These are phyloP conservation scores for Penicillium brevicompactum DNA, from an alignment of 2,329 filamentous ascomycete species.

Conservation along the genomic window DNA sequence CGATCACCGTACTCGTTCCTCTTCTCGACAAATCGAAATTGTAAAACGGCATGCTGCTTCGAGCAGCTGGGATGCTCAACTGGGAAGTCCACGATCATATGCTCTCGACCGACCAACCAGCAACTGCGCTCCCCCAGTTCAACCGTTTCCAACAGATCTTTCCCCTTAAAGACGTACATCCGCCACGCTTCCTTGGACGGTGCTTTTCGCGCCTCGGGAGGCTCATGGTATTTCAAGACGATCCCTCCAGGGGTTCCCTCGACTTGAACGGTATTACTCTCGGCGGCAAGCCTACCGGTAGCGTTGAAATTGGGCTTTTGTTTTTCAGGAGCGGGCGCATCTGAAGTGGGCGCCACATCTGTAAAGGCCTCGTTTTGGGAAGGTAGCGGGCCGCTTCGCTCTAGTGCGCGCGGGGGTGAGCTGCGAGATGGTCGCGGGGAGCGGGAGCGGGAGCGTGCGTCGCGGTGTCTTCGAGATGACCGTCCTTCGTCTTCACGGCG, in stretches of 20 bases:
- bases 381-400: constrained; percentile 46
- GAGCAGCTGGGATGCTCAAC: constrained; percentile 91
- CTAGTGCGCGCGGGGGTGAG: constrained; percentile 25
- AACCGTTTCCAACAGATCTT: constrained; percentile 78
- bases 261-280: constrained; percentile 75
- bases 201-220: constrained; percentile 87
- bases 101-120: constrained; percentile 86
- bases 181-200: constrained; percentile 78
- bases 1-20: constrained; percentile 86
- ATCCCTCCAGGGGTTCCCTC: constrained; percentile 61
- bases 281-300: constrained; percentile 81
- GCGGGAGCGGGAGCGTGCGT: constrained; percentile 27
- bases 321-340: constrained; percentile 47
- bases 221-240: constrained; percentile 94
- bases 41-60: constrained; percentile 93
- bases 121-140: constrained; percentile 76
- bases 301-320: constrained; percentile 85
- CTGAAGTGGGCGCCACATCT: constrained; percentile 27
- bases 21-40: constrained; percentile 84
- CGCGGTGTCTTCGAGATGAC: constrained; percentile 26
- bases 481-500: constrained; percentile 25
- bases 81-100: constrained; percentile 76
- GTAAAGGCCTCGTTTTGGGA: constrained; percentile 51
- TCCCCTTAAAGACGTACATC: constrained; percentile 87
- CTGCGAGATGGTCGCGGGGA: constrained; percentile 33